Base-by-base conservation (phyloP, 352 stramenopile species). In the Phytophthora macrochlamydospora region DNA sequence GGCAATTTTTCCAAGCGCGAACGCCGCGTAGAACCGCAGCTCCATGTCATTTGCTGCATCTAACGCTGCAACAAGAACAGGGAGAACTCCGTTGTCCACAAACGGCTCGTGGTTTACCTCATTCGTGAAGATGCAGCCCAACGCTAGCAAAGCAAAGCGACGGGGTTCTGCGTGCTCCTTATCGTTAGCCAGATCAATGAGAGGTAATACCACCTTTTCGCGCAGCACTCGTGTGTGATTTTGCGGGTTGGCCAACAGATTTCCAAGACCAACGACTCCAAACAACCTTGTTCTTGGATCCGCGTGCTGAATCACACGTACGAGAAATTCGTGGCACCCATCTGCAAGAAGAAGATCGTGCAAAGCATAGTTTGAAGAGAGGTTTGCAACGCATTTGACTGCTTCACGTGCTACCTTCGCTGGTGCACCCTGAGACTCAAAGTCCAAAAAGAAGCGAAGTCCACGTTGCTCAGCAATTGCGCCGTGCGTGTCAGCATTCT, bases 1-100 rank as follows among this genome's bases (percentile, higher is more conserved):
- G 5, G 94, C 85, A 24, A 99, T 84, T 68, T 98, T 99, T 29
- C 93, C 96, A 12, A 98, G 80, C 7, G 92, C 85, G 67, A 97
- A 99, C 31, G 91, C 90, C 0, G 94, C 90, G 63, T 98, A 95
- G 62, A 98, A 97, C 14, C 93, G 88, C 40, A 87, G 97, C 68
- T 99, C 96, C 67, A 94, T 82, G 60, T 91, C 74, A 59, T 94
- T 87, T 7, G 79, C 58, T 8, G 68, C 29, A 24, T 83, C 60
- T 18, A 98, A 59, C 2, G 86, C 76, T 7, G 73, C 69, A 4
- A 96, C 73, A 2, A 98, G 71, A 9, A 83, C 77, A 56, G 81
- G 65, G 28, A 98, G 51, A 7, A 87, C 85, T 35, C 79, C 85
- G 2, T 78, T 73, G 7, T 89, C 78, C 1, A 98, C 76, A 28